Evolutionary conservation across 2,329 filamentous ascomycete genomes (phyloP).

Genomic region (Tolypocladium nubicola): DNA sequence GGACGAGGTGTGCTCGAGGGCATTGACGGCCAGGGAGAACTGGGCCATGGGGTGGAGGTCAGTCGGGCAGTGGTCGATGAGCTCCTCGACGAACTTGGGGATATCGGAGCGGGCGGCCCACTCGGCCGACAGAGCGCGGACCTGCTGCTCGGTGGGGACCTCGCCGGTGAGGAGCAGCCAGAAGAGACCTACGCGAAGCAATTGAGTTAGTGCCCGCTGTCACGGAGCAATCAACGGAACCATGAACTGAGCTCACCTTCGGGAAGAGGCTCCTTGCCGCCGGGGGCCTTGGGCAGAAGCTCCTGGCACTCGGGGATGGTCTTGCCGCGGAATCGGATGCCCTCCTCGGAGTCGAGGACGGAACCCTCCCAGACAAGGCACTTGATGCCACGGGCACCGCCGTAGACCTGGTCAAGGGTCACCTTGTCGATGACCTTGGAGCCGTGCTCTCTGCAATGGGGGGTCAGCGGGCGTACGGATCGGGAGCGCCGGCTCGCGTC

Average conservation of each 20-base stretch:
- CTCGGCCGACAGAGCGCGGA: slow-evolving; percentile 94
- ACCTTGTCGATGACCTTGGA: slow-evolving; percentile 95
- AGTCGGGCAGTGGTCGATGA: slow-evolving; percentile 98
- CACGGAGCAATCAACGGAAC: background rate
- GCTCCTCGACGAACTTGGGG: slow-evolving; percentile 97
- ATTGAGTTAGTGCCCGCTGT: background rate
- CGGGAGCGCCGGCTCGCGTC: background rate
- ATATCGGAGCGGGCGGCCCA: slow-evolving; percentile 96
- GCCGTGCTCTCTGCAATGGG: slow-evolving; percentile 67
- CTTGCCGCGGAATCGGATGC: slow-evolving; percentile 98
- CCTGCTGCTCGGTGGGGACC: slow-evolving; percentile 95
- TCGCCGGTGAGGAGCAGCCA: slow-evolving; percentile 98
- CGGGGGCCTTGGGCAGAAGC: slow-evolving; percentile 91
- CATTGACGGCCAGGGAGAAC: slow-evolving; percentile 94
- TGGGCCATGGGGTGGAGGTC: slow-evolving; percentile 99
- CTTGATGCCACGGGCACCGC: slow-evolving; percentile 98
- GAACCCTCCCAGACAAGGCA: slow-evolving; percentile 97
- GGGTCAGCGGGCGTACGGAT: slow-evolving; percentile 1
- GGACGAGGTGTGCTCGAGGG: slow-evolving; percentile 94
- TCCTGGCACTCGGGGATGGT: slow-evolving; percentile 99
- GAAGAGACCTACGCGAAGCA: slow-evolving; percentile 64
- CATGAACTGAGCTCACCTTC: slow-evolving; percentile 50
- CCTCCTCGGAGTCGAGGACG: slow-evolving; percentile 95
- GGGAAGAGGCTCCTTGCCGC: slow-evolving; percentile 91
- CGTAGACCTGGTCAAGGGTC: slow-evolving; percentile 98